Conservation (phyloP, 306 rosid genomes). For the Casuarina cunninghamiana region DNA sequence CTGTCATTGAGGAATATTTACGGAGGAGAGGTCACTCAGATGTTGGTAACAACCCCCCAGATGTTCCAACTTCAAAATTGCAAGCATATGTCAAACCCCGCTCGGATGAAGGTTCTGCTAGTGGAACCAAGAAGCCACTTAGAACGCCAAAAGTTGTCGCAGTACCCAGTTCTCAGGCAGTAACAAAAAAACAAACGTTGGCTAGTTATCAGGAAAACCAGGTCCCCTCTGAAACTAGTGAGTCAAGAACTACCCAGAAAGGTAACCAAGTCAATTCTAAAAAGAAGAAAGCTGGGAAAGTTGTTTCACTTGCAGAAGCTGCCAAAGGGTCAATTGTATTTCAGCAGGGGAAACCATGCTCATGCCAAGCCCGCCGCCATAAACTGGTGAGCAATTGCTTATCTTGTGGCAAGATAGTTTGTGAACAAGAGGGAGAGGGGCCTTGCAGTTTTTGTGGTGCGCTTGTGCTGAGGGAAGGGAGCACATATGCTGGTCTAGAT, state of each 20-base stretch:
- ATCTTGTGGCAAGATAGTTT: conserved; percentile 92
- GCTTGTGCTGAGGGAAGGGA: conserved; percentile 85
- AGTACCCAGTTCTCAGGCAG: conserved; percentile 34
- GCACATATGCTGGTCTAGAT: conserved; percentile 88
- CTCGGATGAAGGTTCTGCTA: conserved; percentile 47
- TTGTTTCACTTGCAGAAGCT: conserved; percentile 80
- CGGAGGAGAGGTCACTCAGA: conserved; percentile 55
- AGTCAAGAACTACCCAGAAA: conserved; percentile 41
- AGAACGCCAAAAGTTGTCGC: conserved; percentile 49
- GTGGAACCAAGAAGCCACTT: conserved; percentile 57
- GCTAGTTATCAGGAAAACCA: conserved; percentile 41
- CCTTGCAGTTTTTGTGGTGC: conserved; percentile 90
- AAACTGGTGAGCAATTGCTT: conserved; percentile 76
- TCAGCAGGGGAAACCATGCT: conserved; percentile 90
- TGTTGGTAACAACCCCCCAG: conserved; percentile 31
- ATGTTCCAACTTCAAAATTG: conserved; percentile 48
- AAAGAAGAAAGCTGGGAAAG: conserved; percentile 85
- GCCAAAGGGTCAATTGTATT: conserved; percentile 88
- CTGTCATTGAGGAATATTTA: conserved; percentile 81
- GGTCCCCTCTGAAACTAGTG: conserved; percentile 35
- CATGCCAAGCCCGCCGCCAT: conserved; percentile 87
- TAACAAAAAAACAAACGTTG: conserved; percentile 39
- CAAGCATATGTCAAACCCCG: conserved; percentile 92
- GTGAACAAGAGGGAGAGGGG: conserved; percentile 99
- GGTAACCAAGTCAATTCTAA: conserved; percentile 65